Evolutionary conservation across 306 rosid species (phyloP).

Genomic region (Medicago ruthenica): DNA sequence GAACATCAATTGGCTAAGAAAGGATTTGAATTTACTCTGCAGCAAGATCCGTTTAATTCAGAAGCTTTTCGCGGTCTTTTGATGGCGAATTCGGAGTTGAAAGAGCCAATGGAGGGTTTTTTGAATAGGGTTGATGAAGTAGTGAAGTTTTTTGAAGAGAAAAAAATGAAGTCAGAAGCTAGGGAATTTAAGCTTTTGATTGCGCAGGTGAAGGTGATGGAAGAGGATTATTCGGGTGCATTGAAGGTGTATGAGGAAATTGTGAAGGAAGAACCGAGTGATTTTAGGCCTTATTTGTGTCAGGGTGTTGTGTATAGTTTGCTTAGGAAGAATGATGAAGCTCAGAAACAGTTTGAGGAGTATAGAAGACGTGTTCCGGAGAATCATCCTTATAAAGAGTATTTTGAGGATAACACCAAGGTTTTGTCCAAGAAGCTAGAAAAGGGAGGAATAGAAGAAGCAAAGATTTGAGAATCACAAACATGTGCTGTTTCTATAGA

Average conservation of each 20-base stretch:
- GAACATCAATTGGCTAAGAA: conserved; percentile 55
- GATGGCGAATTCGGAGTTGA: conserved; percentile 54
- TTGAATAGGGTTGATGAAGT: conserved; percentile 63
- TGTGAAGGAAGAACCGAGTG: conserved; percentile 78
- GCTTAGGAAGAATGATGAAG: conserved; percentile 76
- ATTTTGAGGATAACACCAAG: conserved; percentile 73
- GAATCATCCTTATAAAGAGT: conserved; percentile 79
- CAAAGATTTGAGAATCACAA: conserved; percentile 47
- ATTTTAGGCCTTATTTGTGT: conserved; percentile 90
- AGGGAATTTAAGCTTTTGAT: conserved; percentile 89
- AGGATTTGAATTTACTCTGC: conserved; percentile 62
- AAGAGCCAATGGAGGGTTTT: conserved; percentile 45
- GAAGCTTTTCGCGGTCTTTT: conserved; percentile 86
- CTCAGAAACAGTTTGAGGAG: conserved; percentile 76
- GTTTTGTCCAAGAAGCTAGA: conserved; percentile 55
- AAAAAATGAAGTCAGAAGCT: conserved; percentile 56
- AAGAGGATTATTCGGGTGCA: conserved; percentile 68
- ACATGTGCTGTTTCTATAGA: conserved; percentile 40
- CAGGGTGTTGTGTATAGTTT: conserved; percentile 83
- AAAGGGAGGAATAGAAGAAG: conserved; percentile 47
- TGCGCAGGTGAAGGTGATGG: conserved; percentile 79
- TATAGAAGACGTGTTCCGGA: conserved; percentile 76
- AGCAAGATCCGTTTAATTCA: conserved; percentile 60
- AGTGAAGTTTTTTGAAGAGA: conserved; percentile 53
- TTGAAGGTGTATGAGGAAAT: conserved; percentile 77